These are phyloP conservation scores for Xylaria scruposa DNA, from an alignment of 495 filamentous ascomycete species.

Conservation along the genomic window DNA sequence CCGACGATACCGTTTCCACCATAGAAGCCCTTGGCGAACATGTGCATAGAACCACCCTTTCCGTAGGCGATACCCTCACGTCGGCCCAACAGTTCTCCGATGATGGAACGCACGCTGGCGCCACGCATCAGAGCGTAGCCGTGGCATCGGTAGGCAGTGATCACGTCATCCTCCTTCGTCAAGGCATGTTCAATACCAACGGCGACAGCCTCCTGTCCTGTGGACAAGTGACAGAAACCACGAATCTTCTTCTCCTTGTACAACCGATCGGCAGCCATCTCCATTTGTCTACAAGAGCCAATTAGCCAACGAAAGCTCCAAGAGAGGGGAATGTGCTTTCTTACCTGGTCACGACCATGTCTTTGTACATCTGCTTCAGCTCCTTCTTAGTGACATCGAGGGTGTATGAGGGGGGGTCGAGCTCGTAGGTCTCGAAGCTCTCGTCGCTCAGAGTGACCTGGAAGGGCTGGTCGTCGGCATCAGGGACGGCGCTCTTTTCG, in stretches of 20 bases:
- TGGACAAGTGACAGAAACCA: constrained; percentile 98
- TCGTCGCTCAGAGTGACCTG: constrained; percentile 90
- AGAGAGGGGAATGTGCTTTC: constrained; percentile 30
- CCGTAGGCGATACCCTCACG: constrained; percentile 97
- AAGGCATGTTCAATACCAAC: constrained; percentile 97
- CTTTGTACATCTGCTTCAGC: constrained; percentile 97
- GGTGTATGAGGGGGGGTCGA: constrained; percentile 92
- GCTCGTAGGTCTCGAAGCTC: constrained; percentile 99
- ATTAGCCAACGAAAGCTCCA: not conserved
- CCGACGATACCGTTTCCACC: constrained; percentile 99
- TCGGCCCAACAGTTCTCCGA: constrained; percentile 93
- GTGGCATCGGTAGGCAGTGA: constrained; percentile 98
- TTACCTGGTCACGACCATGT: constrained; percentile 94
- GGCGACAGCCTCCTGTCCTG: constrained; percentile 96
- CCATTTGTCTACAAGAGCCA: constrained; percentile 78
- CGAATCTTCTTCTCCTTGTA: constrained; percentile 99
- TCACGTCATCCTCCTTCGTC: constrained; percentile 87
- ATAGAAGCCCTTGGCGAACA: constrained; percentile 98
- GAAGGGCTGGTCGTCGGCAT: constrained; percentile 92
- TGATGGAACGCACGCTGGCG: constrained; percentile 88
- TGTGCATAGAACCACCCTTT: constrained; percentile 99
- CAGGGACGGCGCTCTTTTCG: constrained; percentile 80
- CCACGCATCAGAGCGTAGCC: constrained; percentile 98
- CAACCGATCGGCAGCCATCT: constrained; percentile 96
- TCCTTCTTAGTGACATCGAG: constrained; percentile 94